Base-by-base conservation (phyloP, 2,329 filamentous ascomycete genomes). In the Xylariaceae sp. region DNA sequence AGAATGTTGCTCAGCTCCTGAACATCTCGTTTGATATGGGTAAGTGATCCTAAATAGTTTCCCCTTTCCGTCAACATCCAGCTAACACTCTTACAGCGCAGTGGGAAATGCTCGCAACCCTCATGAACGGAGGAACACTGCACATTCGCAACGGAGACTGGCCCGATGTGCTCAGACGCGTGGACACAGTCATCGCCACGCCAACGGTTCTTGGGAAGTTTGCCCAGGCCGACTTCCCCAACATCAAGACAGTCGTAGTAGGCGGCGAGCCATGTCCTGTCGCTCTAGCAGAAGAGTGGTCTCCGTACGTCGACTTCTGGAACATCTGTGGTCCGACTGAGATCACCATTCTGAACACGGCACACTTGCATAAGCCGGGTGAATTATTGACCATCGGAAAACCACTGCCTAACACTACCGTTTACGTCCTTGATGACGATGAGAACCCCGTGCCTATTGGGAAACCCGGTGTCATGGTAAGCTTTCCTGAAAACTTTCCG, bases 11-110 rank as follows among this genome's bases (percentile, higher is more conserved):
- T 2, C 81, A 83, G 57, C 73, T 84, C 5, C 73, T 85, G 47
- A 84, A 81, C 61, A 78, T 86, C 50, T 80, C 80, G 49, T 86
- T 85, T 62, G 83, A 85, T 63, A 85, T 85, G 82, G 80, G 82
- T 83, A 74, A 66, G 79, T 72, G 15, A 11, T 39, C 6, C 54
- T 13, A 30, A 11, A 53, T n/a, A 61, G 51, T 54, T 51, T 44
- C 17, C 52, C 53, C n/a, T 49, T 51, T 34, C 47, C 11, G 5
- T 55, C 51, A 34, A 59, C 45, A 17, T 58, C 51, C 44, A 41
- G 56, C 56, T 60, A 60, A 51, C 56, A 53, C 15, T 5, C 39
- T 17, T 51, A 52, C 57, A 83, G 82, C 80, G 18, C 82, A 82
- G 10, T 85, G 83, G 82, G 82, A 85, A 62, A 80, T 85, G n/a